phyloP scores from a whole-genome alignment of 495 filamentous ascomycete genomes.

The Neohortaea acidophila region DNA sequence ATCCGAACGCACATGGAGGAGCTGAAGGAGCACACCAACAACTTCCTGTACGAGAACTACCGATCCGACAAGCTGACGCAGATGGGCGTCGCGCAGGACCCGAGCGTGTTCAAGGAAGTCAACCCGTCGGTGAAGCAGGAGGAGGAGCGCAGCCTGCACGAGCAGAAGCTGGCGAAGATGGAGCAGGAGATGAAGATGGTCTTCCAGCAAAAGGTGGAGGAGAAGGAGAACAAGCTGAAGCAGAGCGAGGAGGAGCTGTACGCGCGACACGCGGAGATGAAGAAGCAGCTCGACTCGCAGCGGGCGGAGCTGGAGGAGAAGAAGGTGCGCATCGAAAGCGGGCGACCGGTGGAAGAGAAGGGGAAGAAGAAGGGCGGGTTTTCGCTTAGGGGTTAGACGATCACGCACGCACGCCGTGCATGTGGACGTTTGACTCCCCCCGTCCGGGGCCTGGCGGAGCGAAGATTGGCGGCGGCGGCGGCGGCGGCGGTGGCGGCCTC shows the following conservation, averaged over 20 bases:
- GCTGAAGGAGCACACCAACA: conserved; percentile 99
- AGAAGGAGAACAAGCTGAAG: conserved; percentile 98
- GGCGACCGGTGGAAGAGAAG: conserved; percentile 91
- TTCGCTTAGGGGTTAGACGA: conserved; percentile 48
- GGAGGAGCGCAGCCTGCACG: conserved; percentile 91
- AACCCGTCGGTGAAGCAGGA: conserved; percentile 99
- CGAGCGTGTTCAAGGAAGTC: conserved; percentile 99
- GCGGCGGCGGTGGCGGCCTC: neutral
- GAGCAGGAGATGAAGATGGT: conserved; percentile 99
- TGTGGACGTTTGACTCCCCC: no score
- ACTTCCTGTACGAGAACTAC: conserved; percentile 97
- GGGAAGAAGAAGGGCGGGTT: conserved; percentile 88
- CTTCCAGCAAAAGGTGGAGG: conserved; percentile 98
- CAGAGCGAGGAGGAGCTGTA: conserved; percentile 98
- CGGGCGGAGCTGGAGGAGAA: conserved; percentile 91
- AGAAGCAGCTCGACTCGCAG: conserved; percentile 94
- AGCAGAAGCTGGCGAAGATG: conserved; percentile 99
- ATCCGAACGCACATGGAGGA: conserved; percentile 99
- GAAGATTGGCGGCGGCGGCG: neutral
- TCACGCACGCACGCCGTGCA: no score
- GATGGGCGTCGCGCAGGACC: conserved; percentile 97
- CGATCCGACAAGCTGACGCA: conserved; percentile 94
- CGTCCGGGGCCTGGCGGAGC: no score
- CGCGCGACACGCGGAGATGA: conserved; percentile 96
- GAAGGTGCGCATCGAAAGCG: conserved; percentile 83